Base-by-base conservation (phyloP, 495 filamentous ascomycete genomes). In the Cercophora scortea region DNA sequence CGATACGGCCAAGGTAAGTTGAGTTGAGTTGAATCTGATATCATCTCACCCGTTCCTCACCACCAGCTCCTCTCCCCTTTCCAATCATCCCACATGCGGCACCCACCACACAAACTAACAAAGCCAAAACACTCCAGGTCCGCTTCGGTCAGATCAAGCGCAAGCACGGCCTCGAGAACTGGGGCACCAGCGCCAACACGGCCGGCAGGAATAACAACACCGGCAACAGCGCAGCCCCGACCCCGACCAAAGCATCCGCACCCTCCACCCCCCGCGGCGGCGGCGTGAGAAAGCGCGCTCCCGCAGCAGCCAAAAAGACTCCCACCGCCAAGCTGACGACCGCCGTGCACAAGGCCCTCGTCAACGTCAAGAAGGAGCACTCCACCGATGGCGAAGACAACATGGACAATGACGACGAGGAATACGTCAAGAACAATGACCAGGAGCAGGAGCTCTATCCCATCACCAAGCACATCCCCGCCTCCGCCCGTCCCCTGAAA, bases 101-200 rank as follows among this genome's bases (percentile, higher is more conserved):
- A n/a, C 19, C 34, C 32, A 17, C 35, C 3, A 48, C 35, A 19
- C 11, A 10, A 35, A 11, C 18, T 18, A 45, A 45, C 38, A 41
- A 2, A 7, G 12, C 38, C 15, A 41, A 12, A 25, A 40, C 2
- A 44, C n/a, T 2, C 4, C 4, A 66, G 63, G 61, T 64, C 19
- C 64, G 64, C 42, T 67, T 56, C 13, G 59, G 61, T 19, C 64
- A 67, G 45, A 52, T 67, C 42, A 60, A 52, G 49, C 57, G 59
- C 50, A 64, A 64, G 52, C 58, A 62, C 0, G 55, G 56, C 7
- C 13, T 64, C n/a, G 58, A 62, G 15, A 53, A 19, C 38, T 53
- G 45, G 45, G 16, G 5, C 6, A 13, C 19, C 12, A n/a, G 33
- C 25, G 45, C 12, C 19, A 8, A 25, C n/a, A 2, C 45, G 3